Conservation (phyloP, 1,284 basidiomycete genomes). For the Irpex rosettiformis region DNA sequence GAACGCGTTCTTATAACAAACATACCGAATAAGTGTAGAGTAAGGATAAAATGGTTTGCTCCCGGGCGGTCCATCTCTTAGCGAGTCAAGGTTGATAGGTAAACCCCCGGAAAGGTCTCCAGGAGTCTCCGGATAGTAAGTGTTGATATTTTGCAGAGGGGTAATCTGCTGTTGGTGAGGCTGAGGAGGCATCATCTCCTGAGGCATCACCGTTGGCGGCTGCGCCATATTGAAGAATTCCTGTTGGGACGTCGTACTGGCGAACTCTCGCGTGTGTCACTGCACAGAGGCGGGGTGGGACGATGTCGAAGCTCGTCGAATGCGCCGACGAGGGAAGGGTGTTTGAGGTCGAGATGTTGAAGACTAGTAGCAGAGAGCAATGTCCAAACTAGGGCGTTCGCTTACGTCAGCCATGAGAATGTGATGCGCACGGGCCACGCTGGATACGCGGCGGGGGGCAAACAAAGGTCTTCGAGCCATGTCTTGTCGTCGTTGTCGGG, state of each 20-base stretch:
- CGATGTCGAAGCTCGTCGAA: conserved; percentile 13
- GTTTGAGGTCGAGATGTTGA: neutral
- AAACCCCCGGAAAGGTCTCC: conserved; percentile 72
- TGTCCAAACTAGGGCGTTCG: conserved; percentile 21
- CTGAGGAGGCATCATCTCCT: conserved; percentile 36
- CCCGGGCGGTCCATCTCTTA: conserved; percentile 77
- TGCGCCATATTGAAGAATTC: conserved; percentile 30
- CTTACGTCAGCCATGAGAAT: conserved; percentile 32
- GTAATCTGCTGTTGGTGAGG: conserved; percentile 21
- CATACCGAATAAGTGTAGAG: conserved; percentile 80
- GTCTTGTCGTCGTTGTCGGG: conserved; percentile 13
- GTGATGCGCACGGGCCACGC: conserved; percentile 33
- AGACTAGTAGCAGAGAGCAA: conserved; percentile 10
- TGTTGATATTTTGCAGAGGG: conserved; percentile 42
- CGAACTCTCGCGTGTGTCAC: neutral
- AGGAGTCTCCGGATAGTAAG: conserved; percentile 68
- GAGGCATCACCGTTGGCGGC: conserved; percentile 38
- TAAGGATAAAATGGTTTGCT: conserved; percentile 86
- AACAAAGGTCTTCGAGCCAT: conserved; percentile 6
- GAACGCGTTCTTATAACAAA: conserved; percentile 12
- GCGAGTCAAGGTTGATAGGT: conserved; percentile 78
- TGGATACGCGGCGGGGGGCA: conserved; percentile 12
- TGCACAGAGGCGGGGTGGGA: conserved; percentile 10
- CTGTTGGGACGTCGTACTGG: conserved; percentile 1
- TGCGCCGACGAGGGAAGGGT: neutral